Evolutionary conservation across 225 moss, liverwort and hornwort genomes (phyloP), one percentile per base, ranked within the genome.

Genomic region (Marchantia paleacea): DNA sequence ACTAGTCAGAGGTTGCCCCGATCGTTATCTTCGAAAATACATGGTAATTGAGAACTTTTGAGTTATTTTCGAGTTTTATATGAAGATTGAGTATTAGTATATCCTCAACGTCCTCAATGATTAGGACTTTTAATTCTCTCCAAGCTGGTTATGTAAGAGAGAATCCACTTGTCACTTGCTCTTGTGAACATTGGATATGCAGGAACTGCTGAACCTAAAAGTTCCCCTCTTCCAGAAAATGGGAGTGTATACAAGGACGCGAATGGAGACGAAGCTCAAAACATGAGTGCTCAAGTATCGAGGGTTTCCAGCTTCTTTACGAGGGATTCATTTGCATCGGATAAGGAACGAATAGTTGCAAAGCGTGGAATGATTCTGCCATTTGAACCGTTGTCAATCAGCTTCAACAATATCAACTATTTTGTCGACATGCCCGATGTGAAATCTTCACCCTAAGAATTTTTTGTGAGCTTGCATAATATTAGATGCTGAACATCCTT

Each of bases 321-420:
- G 47, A 65, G 78, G 26, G 78, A 78, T 66, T 78, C 76, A 47
- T 52, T 72, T 72, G 51, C 72, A 20, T 72, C 73, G 12, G 39
- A 75, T 16, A 58, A 19, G 7, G 75, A 75, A 31, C 75, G 54
- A 10, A 76, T 60, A 53, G 73, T 70, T 47, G 84, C 82, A 20
- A 88, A 80, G 80, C 80, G 87, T 30, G 95, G 97, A 55, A 95
- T 97, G 97, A 90, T 88, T 55, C 58, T 97, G 70, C 97, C 93
- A 2, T 97, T 93, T 83, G 88, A 97, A 80, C 95, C 97, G 1
- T 73, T 93, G 28, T 78, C 92, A 3, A 95, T 97, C 83, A 86
- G 90, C 5, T 97, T 97, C 77, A 88, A 89, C 29, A 85, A 95
- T 18, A 85, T 95, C 7, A 92, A 88, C 24, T 97, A 97, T 82